These are phyloP conservation scores for Chrysophaeum taylorii DNA, from an alignment of 352 stramenopile species.

Conservation along the genomic window DNA sequence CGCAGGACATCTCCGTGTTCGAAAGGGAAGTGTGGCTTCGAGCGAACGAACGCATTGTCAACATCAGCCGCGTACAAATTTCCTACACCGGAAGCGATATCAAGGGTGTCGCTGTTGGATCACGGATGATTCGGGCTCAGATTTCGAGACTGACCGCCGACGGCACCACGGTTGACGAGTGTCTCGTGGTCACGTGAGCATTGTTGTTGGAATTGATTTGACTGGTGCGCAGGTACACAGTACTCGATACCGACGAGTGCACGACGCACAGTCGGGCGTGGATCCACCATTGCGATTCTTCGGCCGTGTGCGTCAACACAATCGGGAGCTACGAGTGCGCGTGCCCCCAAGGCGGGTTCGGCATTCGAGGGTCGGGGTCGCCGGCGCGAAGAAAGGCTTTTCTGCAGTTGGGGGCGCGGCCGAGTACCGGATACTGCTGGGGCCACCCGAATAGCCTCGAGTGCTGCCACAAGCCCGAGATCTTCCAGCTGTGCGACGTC, in stretches of 20 bases:
- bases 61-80: no score
- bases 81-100: no score
- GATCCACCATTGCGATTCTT: not conserved
- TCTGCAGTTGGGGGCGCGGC: not conserved
- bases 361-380: not conserved
- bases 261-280: not conserved
- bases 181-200: not conserved
- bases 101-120: no score
- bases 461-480: not conserved
- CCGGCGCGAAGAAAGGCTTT: not conserved
- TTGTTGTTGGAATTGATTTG: no score
- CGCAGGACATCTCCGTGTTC: no score
- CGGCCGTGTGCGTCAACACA: not conserved
- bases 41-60: no score
- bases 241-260: slow-evolving; percentile 2
- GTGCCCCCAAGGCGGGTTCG: not conserved
- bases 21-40: no score
- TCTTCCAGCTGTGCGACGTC: not conserved
- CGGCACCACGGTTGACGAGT: no score
- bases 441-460: not conserved
- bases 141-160: no score
- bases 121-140: no score
- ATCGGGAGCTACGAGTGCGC: not conserved
- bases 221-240: no score
- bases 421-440: not conserved